Evolutionary conservation across 441 rosid genomes (phyloP).

Genomic region (Manihot esculenta): DNA sequence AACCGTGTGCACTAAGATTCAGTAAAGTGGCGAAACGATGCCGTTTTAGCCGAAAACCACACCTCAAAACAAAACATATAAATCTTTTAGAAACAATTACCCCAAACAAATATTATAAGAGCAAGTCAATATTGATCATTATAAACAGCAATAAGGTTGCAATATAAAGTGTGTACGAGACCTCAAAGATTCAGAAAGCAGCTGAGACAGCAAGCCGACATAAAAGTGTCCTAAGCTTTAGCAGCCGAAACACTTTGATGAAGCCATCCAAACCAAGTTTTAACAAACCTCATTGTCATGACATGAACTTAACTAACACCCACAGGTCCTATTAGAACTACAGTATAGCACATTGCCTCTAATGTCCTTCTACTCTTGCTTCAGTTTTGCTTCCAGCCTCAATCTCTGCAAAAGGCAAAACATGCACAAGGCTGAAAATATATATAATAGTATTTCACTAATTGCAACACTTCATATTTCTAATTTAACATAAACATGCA

Average conservation of each 20-base stretch:
- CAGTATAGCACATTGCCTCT: slow-evolving; percentile 29
- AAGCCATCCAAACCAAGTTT: slow-evolving; percentile 49
- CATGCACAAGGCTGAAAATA: background rate
- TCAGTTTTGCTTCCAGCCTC: slow-evolving; percentile 27
- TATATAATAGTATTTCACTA: background rate
- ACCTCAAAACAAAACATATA: slow-evolving; percentile 65
- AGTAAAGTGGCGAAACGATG: slow-evolving; percentile 60
- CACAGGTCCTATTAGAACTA: slow-evolving; percentile 42
- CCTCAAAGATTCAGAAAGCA: slow-evolving; percentile 54
- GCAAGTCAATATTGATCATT: slow-evolving; percentile 30
- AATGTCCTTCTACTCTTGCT: slow-evolving; percentile 21
- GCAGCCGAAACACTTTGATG: slow-evolving; percentile 47
- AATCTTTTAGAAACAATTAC: slow-evolving; percentile 44
- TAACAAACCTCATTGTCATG: slow-evolving; percentile 44
- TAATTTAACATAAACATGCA: background rate
- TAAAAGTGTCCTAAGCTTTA: slow-evolving; percentile 37
- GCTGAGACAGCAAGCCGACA: slow-evolving; percentile 46
- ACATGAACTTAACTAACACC: slow-evolving; percentile 43
- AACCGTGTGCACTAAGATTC: slow-evolving; percentile 56
- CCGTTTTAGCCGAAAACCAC: slow-evolving; percentile 50
- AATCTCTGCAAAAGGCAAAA: slow-evolving; percentile 47
- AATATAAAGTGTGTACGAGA: slow-evolving; percentile 43
- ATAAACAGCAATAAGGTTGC: slow-evolving; percentile 35
- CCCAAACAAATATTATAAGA: slow-evolving; percentile 25
- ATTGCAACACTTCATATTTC: background rate